Conservation (phyloP, 2,329 filamentous ascomycete species). For the Fonsecaea multimorphosa region DNA sequence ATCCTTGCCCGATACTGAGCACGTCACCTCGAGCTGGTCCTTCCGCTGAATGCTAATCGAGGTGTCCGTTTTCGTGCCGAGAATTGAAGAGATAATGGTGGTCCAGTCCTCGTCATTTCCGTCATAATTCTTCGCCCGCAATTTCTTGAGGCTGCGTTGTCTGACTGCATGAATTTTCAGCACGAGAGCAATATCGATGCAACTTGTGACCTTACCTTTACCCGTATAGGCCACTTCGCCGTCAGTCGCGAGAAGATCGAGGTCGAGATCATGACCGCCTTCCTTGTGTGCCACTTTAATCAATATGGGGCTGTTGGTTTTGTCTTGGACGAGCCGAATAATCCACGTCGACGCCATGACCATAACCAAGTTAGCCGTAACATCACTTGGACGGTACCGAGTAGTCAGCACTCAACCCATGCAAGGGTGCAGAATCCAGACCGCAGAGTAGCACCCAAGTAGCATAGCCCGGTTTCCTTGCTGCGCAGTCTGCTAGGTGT, state of each 20-base stretch:
- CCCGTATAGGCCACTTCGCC: constrained; percentile 60
- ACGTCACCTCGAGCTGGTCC: constrained; percentile 32
- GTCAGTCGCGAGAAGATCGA: constrained; percentile 64
- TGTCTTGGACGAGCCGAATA: constrained; percentile 29
- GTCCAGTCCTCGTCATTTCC: constrained; percentile 53
- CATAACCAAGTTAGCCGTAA: not conserved
- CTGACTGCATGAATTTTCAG: constrained; percentile 44
- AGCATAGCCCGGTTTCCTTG: constrained; percentile 8
- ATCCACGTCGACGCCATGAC: constrained; percentile 29
- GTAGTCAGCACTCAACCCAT: not conserved
- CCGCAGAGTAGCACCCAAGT: constrained; percentile 1
- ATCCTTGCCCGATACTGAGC: constrained; percentile 38
- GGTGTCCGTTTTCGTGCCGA: constrained; percentile 37
- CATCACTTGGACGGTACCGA: constrained; percentile 6
- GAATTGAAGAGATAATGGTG: constrained; percentile 45
- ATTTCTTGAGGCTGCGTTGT: constrained; percentile 45
- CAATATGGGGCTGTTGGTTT: constrained; percentile 48
- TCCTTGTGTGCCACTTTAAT: constrained; percentile 53
- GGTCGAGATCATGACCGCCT: constrained; percentile 51
- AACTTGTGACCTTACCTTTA: constrained; percentile 46
- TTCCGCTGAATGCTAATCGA: constrained; percentile 19
- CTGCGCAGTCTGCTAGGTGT: no score
- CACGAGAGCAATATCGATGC: not conserved
- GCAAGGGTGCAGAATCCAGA: constrained; percentile 6
- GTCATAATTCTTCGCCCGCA: constrained; percentile 52